Base-by-base conservation (phyloP, 441 rosid genomes). In the Gossypium schwendimanii region DNA sequence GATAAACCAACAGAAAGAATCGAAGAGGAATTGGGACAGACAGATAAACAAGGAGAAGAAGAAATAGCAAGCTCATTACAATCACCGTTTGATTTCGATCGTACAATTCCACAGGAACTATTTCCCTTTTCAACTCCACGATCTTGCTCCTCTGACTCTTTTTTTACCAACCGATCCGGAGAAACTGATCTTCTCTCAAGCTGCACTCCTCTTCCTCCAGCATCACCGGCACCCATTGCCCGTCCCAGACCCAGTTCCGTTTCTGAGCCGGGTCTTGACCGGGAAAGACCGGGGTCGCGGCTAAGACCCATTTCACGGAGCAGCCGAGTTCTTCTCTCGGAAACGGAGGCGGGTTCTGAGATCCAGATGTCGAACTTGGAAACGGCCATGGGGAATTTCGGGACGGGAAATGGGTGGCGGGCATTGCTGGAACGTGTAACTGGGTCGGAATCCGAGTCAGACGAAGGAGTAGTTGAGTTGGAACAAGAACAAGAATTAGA, bases 331-430 rank as follows among this genome's bases (percentile, higher is more conserved):
- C 98, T 94, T 15, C 97, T 89, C 81, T 95, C 98, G 21, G 95
- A 90, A 7, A 95, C 92, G 3, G 98, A 83, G 26, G 83, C 85
- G 41, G 98, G 97, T 47, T 90, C 87, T 63, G 98, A 89, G 88
- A 87, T 88, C 99, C 99, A 95, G 69, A 93, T 83, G 71, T 95
- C 97, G 78, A 93, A 89, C 75, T 78, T 81, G 10, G 87, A 82
- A 10, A 74, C 79, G 21, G 71, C 85, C 87, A 76, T 69, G 49
- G 87, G 87, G 57, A 84, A 84, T 50, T 74, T 76, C 18, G 91
- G 88, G 7, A 81, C 87, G 10, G 89, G 83, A 72, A 83, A 83
- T 9, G 87, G 84, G 81, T 76, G 62, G 81, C 50, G 65, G 89
- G 81, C 76, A 87, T 66, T 80, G 44, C 70, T 45, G 76, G 74